A percentile compares a stretch with the other conserved stretches of the same genome.
phyloP scores from a whole-genome alignment of 179 eudicot species.

The Silene noctiflora region DNA sequence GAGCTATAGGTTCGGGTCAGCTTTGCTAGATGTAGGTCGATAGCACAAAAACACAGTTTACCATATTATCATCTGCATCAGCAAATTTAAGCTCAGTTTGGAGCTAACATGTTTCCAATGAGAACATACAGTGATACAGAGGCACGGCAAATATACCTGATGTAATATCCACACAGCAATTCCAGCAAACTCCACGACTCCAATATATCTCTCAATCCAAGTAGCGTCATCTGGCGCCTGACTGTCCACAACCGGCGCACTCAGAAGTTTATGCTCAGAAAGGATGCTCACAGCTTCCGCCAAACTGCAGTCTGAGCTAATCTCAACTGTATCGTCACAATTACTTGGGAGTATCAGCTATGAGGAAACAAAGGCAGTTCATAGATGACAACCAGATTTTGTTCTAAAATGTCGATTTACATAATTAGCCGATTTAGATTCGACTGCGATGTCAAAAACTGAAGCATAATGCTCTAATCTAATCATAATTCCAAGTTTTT shows the following conservation, averaged over 20 bases:
- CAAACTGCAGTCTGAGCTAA: slow-evolving; percentile 72
- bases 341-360: neutral
- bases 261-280: slow-evolving; percentile 69
- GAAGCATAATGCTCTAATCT: neutral
- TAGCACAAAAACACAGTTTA: neutral
- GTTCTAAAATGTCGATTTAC: neutral
- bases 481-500: neutral
- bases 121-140: neutral
- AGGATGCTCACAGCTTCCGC: slow-evolving; percentile 83
- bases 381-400: neutral
- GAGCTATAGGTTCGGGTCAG: too few species aligned
- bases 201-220: slow-evolving; percentile 90
- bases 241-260: slow-evolving; percentile 87
- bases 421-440: neutral
- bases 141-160: slow-evolving; percentile 46
- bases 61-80: neutral
- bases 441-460: neutral
- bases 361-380: neutral
- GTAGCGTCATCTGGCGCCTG: slow-evolving; percentile 75
- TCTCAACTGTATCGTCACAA: slow-evolving; percentile 54
- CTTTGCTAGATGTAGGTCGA: too few species aligned
- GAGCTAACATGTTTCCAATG: neutral
- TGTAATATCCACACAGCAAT: slow-evolving; percentile 95
- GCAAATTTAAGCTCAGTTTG: neutral
- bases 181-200: slow-evolving; percentile 91